These are phyloP conservation scores for Gymnopilus dilepis DNA, from an alignment of 768 basidiomycete species.

Conservation along the genomic window DNA sequence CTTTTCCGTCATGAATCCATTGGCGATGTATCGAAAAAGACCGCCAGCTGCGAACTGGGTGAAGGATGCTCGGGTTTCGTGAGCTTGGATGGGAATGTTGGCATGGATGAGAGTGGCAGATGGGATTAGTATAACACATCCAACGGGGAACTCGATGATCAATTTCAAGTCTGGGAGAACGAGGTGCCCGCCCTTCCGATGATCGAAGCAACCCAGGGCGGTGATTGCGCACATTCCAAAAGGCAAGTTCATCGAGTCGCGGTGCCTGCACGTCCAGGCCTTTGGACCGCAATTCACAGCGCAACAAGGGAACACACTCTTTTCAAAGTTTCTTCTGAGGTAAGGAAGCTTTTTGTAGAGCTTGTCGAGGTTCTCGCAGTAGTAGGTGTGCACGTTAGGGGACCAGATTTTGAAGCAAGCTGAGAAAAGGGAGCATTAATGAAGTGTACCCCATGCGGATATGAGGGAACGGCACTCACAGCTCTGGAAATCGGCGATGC, in stretches of 20 bases:
- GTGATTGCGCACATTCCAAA: constrained; percentile 9
- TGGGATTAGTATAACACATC: constrained; percentile 6
- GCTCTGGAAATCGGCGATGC: too few relatives aligned
- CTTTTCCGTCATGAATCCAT: constrained; percentile 3
- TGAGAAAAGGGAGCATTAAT: too few relatives aligned
- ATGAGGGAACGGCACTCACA: too few relatives aligned
- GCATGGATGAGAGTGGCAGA: constrained; percentile 3
- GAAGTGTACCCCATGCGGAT: too few relatives aligned
- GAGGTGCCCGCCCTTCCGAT: background rate
- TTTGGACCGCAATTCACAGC: too few relatives aligned
- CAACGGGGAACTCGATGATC: constrained; percentile 7
- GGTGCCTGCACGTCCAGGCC: background rate
- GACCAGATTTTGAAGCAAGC: too few relatives aligned
- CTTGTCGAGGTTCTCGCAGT: too few relatives aligned
- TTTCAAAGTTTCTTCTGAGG: too few relatives aligned
- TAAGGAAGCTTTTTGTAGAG: too few relatives aligned
- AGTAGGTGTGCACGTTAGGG: too few relatives aligned
- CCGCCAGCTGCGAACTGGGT: background rate
- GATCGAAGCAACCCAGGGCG: constrained; percentile 1
- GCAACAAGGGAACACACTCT: too few relatives aligned
- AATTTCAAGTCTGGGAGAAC: constrained; percentile 1
- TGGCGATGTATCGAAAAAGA: background rate
- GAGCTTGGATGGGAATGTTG: background rate
- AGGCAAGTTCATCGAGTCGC: constrained; percentile 1
- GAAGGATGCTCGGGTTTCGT: background rate